Percentiles rank a stretch among this genome's conserved stretches.
These are phyloP conservation scores for Annulohypoxylon maeteangense DNA, from an alignment of 495 filamentous ascomycete genomes.

Conservation along the genomic window DNA sequence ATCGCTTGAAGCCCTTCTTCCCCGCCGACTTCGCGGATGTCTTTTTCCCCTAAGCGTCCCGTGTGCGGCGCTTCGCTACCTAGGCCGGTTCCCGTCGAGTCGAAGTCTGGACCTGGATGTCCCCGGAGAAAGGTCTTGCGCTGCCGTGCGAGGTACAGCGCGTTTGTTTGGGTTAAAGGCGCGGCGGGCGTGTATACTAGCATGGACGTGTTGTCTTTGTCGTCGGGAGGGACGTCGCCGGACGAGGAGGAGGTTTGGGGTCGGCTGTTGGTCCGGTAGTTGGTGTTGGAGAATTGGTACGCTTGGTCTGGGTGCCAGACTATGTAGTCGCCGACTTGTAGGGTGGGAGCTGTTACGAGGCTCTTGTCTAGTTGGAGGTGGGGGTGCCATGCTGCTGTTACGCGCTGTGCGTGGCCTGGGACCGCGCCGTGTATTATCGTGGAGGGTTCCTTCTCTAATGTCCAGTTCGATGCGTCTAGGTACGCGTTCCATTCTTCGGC, in stretches of 20 bases:
- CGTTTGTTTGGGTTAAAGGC: constrained; percentile 82
- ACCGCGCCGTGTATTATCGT: constrained; percentile 82
- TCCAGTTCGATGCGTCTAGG: constrained; percentile 69
- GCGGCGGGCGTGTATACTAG: constrained; percentile 87
- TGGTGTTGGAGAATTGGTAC: constrained; percentile 60
- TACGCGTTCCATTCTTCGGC: constrained; percentile 59
- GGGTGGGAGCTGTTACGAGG: constrained; percentile 81
- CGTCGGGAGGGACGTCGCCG: constrained; percentile 13
- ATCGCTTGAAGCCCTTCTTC: constrained; percentile 59
- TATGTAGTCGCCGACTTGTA: constrained; percentile 88
- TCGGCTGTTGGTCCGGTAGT: constrained; percentile 52
- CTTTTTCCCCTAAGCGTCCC: constrained; percentile 56
- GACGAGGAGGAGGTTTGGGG: constrained; percentile 46
- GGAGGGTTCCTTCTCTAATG: constrained; percentile 56
- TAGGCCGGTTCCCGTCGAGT: constrained; percentile 59
- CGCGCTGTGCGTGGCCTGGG: constrained; percentile 81
- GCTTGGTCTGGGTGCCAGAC: constrained; percentile 87
- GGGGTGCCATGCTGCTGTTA: constrained; percentile 79
- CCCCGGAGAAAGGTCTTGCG: constrained; percentile 75
- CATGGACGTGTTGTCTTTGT: constrained; percentile 51
- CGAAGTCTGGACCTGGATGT: constrained; percentile 77
- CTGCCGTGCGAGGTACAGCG: constrained; percentile 79
- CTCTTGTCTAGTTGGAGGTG: constrained; percentile 77
- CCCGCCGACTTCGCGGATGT: constrained; percentile 59
- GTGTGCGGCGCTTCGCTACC: constrained; percentile 58